Percentiles rank a stretch among this genome's conserved stretches.
These are phyloP conservation scores for Apiospora malaysiana DNA, from an alignment of 2,329 filamentous ascomycete genomes.

Conservation along the genomic window DNA sequence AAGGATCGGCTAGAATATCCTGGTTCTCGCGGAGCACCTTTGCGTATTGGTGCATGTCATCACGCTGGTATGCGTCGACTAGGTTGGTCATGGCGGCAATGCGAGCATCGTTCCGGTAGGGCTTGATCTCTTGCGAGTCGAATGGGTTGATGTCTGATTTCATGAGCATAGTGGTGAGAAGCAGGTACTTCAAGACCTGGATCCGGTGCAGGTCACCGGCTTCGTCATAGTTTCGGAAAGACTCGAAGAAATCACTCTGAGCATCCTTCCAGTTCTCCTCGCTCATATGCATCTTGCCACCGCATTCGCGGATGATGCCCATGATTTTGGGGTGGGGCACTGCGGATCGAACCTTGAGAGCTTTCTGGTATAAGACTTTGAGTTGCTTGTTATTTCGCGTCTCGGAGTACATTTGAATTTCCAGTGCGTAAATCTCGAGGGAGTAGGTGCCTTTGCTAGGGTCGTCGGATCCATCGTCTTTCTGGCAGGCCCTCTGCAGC, in stretches of 20 bases:
- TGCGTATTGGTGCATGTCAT: constrained; percentile 93
- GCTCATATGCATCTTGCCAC: constrained; percentile 99
- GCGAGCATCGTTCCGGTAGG: constrained; percentile 93
- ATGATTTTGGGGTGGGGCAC: constrained; percentile 99
- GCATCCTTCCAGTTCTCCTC: constrained; percentile 99
- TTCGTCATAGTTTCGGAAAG: constrained; percentile 98
- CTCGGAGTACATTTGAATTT: constrained; percentile 98
- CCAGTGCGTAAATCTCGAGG: constrained; percentile 92
- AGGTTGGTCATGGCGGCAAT: constrained; percentile 97
- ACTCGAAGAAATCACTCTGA: constrained; percentile 97
- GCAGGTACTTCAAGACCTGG: constrained; percentile 95
- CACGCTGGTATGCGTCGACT: constrained; percentile 93
- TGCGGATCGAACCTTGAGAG: constrained; percentile 91
- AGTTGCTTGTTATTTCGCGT: constrained; percentile 97
- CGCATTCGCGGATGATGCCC: constrained; percentile 98
- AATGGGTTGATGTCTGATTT: constrained; percentile 98
- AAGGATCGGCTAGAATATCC: constrained; percentile 88
- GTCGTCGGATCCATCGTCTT: constrained; percentile 85
- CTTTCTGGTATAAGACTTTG: constrained; percentile 89
- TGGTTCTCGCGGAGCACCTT: constrained; percentile 84
- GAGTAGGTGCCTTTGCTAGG: constrained; percentile 96
- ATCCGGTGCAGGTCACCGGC: constrained; percentile 95
- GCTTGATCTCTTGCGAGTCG: constrained; percentile 98
- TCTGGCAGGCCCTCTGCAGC: constrained; percentile 87
- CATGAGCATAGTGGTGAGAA: constrained; percentile 98